Base-by-base conservation (phyloP, 208 protist genomes). In the Porcisia hertigi region DNA sequence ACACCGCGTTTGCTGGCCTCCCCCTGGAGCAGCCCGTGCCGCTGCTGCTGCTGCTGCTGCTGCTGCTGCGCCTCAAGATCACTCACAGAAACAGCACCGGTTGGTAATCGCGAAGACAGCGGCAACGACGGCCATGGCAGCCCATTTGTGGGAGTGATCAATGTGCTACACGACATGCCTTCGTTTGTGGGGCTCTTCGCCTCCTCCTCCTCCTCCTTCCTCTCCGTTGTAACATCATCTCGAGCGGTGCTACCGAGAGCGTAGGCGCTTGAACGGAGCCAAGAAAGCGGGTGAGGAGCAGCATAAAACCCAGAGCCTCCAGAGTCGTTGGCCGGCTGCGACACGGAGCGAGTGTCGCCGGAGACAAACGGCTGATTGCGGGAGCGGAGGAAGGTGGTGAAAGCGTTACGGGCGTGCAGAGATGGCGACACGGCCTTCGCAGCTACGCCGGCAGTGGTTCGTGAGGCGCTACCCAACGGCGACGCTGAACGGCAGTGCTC, bases 371-470 rank as follows among this genome's bases (percentile, higher is more conserved):
- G 76, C 9, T 57, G 59, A 54, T 74, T 81, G 6, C 74, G 71
- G 45, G 52, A 16, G 8, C 73, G 75, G 55, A 85, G 43, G 53
- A 81, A 85, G 1, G 49, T 60, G 39, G 81, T 58, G 54, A 85
- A 85, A 1, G 71, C 63, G 1, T 59, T 45, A 0, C 70, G 2
- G 23, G 73, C 73, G 12, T 53, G 64, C 41, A 53, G 60, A 7
- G 69, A 58, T 23, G 67, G 18, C 20, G n/a, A 34, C 45, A 8
- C 45, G n/a, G 41, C 12, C 11, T 23, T 55, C 45, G 45, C 20
- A 41, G 23, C 45, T n/a, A 25, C 45, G n/a, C 45, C 30, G 11
- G 45, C 2, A 47, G 3, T 20, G 23, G 12, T 39, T n/a, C 7
- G 41, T 23, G 41, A 53, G 16, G 43, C 64, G 30, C 64, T 36